These are phyloP conservation scores for Clonostachys sp. DNA, from an alignment of 2,329 filamentous ascomycete species.

Conservation along the genomic window DNA sequence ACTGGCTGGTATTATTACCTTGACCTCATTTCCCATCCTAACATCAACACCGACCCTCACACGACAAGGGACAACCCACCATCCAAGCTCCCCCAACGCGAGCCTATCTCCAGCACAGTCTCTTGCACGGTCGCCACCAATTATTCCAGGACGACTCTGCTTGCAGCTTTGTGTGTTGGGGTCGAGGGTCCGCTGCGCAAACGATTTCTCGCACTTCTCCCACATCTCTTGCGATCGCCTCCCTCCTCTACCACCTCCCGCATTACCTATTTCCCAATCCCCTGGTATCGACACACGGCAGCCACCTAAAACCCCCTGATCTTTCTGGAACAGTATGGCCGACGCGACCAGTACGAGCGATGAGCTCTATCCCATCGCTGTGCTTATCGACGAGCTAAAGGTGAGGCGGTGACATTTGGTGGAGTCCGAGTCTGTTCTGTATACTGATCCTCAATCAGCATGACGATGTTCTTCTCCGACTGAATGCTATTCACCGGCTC, in stretches of 20 bases:
- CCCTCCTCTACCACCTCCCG: constrained; percentile 26
- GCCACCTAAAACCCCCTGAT: too few species aligned
- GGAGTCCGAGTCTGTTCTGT: constrained; percentile 3
- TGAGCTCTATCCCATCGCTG: constrained; percentile 99
- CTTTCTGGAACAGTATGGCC: constrained; percentile 59
- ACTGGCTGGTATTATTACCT: constrained; percentile 8
- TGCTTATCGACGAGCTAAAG: constrained; percentile 99
- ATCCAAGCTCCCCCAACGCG: constrained; percentile 4
- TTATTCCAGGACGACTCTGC: background rate
- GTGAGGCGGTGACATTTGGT: constrained; percentile 41
- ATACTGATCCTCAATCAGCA: constrained; percentile 53
- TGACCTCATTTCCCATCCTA: background rate
- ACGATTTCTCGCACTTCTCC: background rate
- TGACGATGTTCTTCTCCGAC: constrained; percentile 93
- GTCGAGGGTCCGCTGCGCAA: constrained; percentile 2
- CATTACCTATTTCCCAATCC: background rate
- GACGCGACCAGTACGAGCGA: constrained; percentile 87
- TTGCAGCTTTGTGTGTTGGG: background rate
- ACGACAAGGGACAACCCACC: background rate
- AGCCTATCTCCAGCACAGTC: constrained; percentile 1
- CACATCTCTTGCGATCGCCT: constrained; percentile 20
- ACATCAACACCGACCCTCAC: background rate
- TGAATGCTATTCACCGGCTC: constrained; percentile 97
- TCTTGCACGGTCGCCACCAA: background rate
- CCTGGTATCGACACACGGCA: background rate